Evolutionary conservation across 2,329 filamentous ascomycete species (phyloP).

Genomic region (Alternaria atra): DNA sequence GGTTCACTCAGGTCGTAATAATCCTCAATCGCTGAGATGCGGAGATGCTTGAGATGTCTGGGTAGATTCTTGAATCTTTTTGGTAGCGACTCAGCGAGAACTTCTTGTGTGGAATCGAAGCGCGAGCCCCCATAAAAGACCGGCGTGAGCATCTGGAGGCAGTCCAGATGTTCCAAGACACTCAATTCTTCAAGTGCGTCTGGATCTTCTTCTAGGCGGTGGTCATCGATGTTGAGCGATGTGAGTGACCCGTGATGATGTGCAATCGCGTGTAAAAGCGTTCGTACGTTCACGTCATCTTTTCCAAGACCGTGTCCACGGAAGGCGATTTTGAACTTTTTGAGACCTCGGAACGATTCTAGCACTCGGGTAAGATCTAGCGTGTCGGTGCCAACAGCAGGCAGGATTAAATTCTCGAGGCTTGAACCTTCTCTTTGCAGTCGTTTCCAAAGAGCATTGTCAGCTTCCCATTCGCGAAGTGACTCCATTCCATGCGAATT

Average conservation of each 20-base stretch:
- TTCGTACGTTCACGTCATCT: background rate
- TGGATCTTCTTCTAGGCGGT: background rate
- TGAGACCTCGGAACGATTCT: background rate
- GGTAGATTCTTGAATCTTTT: slow-evolving; percentile 6
- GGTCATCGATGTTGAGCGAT: background rate
- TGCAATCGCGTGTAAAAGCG: background rate
- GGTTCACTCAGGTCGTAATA: background rate
- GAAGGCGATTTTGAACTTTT: slow-evolving; percentile 3
- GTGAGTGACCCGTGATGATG: slow-evolving; percentile 8
- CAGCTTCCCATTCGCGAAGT: background rate
- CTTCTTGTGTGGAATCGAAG: background rate
- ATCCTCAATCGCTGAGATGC: background rate
- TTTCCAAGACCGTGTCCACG: background rate
- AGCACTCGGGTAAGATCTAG: background rate
- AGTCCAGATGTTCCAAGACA: background rate
- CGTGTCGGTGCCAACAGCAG: background rate
- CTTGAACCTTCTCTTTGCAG: slow-evolving; percentile 6
- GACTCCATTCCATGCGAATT: background rate
- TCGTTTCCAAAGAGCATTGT: background rate
- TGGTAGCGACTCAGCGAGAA: background rate
- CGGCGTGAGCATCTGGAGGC: background rate
- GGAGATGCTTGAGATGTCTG: slow-evolving; percentile 1
- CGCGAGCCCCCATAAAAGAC: background rate
- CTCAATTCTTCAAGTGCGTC: background rate
- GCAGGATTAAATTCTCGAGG: slow-evolving; percentile 6